Evolutionary conservation across 1,139 yeast genomes (phyloP).

Genomic region (Geotrichum carabidarum): DNA sequence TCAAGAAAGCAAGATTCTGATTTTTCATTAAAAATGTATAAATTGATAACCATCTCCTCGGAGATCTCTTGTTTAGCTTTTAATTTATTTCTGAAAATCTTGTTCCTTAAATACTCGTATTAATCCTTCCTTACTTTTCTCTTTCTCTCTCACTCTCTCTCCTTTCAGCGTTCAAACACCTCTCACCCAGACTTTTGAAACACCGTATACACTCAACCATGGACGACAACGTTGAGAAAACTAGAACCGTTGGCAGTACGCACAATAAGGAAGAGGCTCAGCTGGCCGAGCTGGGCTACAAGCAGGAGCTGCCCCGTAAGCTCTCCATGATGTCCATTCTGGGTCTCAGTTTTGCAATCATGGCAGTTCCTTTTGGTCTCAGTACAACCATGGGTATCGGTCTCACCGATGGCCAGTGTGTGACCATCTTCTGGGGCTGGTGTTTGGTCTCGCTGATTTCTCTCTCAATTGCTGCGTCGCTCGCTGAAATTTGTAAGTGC

Average conservation of each 20-base stretch:
- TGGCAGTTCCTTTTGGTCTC: slow-evolving; percentile 19
- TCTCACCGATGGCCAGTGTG: slow-evolving; percentile 28
- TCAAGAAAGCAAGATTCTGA: too few species aligned
- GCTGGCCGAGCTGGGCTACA: slow-evolving; percentile 20
- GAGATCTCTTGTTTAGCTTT: background rate
- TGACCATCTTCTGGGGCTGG: slow-evolving; percentile 29
- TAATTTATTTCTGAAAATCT: background rate
- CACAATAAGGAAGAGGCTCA: slow-evolving; percentile 11
- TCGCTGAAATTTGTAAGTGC: slow-evolving; percentile 28
- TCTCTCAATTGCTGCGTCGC: slow-evolving; percentile 27
- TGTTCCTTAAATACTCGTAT: background rate
- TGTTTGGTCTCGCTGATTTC: slow-evolving; percentile 25
- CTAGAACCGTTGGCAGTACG: background rate
- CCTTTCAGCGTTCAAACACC: background rate
- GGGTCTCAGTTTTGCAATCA: slow-evolving; percentile 20
- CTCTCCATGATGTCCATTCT: slow-evolving; percentile 21
- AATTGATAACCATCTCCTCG: background rate
- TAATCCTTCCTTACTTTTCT: background rate
- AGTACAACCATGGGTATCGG: slow-evolving; percentile 25
- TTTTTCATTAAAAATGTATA: background rate
- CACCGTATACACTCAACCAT: too few species aligned
- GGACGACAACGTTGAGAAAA: slow-evolving; percentile 2
- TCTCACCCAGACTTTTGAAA: background rate
- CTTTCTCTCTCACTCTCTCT: background rate
- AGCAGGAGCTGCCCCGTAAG: slow-evolving; percentile 20